A percentile compares a stretch with the other conserved stretches of the same genome.
phyloP scores from a whole-genome alignment of 2,329 filamentous ascomycete genomes.

The Fusarium bactridioides region DNA sequence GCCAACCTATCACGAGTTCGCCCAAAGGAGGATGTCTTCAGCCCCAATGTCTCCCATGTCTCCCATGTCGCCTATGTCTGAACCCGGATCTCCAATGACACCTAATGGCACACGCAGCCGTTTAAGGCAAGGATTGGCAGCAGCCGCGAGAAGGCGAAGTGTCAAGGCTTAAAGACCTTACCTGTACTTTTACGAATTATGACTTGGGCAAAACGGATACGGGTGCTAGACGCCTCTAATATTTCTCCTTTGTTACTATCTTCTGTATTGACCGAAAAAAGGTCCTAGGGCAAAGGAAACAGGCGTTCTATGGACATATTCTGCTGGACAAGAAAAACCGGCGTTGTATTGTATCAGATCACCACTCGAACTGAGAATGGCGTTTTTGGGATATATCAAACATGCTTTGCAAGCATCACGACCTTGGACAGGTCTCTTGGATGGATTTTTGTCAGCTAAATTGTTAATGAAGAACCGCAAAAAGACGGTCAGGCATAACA shows the following conservation, averaged over 20 bases:
- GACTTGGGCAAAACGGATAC: slow-evolving; percentile 31
- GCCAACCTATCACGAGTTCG: slow-evolving; percentile 59
- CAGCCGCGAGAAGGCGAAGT: slow-evolving; percentile 50
- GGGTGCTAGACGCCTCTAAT: slow-evolving; percentile 34
- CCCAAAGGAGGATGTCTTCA: slow-evolving; percentile 50
- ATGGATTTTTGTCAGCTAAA: slow-evolving; percentile 31
- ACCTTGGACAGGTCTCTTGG: slow-evolving; percentile 36
- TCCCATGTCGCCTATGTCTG: slow-evolving; percentile 42
- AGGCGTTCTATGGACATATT: slow-evolving; percentile 29
- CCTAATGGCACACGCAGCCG: slow-evolving; percentile 39
- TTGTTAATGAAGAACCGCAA: slow-evolving; percentile 36
- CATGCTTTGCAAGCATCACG: slow-evolving; percentile 33
- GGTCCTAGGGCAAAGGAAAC: slow-evolving; percentile 19
- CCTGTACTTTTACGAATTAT: slow-evolving; percentile 36
- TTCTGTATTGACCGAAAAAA: slow-evolving; percentile 30
- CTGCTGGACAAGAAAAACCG: slow-evolving; percentile 33
- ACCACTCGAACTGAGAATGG: slow-evolving; percentile 32
- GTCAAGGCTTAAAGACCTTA: slow-evolving; percentile 45
- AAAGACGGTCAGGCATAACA: slow-evolving; percentile 22
- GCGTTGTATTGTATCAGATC: slow-evolving; percentile 32
- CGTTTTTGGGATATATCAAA: slow-evolving; percentile 32
- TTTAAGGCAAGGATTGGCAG: slow-evolving; percentile 35
- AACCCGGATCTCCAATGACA: slow-evolving; percentile 39
- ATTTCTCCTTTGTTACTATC: slow-evolving; percentile 27
- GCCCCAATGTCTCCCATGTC: slow-evolving; percentile 41